A percentile compares a stretch with the other conserved stretches of the same genome.
These are phyloP conservation scores for Plasmopara halstedii DNA, from an alignment of 352 stramenopile species.

Conservation along the genomic window DNA sequence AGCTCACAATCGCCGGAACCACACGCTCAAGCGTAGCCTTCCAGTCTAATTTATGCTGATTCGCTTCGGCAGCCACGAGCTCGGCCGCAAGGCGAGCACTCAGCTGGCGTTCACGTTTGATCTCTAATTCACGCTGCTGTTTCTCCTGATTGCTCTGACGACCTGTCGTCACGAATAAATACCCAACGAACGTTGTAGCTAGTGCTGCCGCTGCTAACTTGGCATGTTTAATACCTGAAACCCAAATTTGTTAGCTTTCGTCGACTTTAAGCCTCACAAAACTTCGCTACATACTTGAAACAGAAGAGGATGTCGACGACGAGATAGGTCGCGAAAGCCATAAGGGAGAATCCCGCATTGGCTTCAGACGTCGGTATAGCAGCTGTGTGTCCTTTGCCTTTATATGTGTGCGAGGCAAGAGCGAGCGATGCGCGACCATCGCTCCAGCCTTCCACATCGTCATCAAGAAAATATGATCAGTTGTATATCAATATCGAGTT, in stretches of 20 bases:
- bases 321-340: constrained; percentile 10
- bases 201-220: constrained; percentile 22
- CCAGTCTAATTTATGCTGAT: constrained; percentile 66
- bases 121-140: constrained; percentile 58
- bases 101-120: constrained; percentile 48
- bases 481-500: background rate
- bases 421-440: constrained; percentile 10
- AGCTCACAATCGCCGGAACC: constrained; percentile 77
- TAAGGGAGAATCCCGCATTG: constrained; percentile 8
- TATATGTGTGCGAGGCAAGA: background rate
- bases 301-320: constrained; percentile 9
- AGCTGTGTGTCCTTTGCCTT: background rate
- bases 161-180: constrained; percentile 38
- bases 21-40: constrained; percentile 80
- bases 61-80: constrained; percentile 56
- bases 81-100: constrained; percentile 57
- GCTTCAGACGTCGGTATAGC: background rate
- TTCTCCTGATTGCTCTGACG: constrained; percentile 41
- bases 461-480: background rate
- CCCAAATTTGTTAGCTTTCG: constrained; percentile 1
- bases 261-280: constrained; percentile 1
- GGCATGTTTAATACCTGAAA: constrained; percentile 19
- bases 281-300: constrained; percentile 15
- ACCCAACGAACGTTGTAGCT: constrained; percentile 33
- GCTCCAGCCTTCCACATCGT: constrained; percentile 23